Conservation (phyloP, 2,329 filamentous ascomycete species). For the Chaetomiaceae sp. region DNA sequence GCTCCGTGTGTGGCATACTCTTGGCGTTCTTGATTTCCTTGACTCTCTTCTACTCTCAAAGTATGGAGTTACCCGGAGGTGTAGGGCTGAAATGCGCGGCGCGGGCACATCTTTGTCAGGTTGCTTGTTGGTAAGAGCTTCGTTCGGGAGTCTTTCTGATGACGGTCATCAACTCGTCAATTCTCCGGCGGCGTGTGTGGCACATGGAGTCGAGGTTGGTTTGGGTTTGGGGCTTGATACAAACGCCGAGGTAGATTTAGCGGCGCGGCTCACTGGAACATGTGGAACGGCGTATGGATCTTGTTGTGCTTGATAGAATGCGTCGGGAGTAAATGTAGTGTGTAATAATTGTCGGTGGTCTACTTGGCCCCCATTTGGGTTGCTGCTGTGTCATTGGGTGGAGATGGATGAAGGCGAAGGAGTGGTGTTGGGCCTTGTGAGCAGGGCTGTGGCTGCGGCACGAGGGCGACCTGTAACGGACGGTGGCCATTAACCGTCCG, state of each 20-base stretch:
- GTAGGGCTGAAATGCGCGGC: neutral
- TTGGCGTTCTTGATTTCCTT: neutral
- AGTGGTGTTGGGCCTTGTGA: neutral
- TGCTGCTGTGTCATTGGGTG: no score
- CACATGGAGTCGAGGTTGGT: neutral
- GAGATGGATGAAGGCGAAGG: no score
- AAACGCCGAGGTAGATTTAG: no score
- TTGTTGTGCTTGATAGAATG: neutral
- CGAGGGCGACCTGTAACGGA: neutral
- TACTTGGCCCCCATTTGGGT: no score
- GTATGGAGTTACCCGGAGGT: neutral
- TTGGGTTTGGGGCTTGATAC: neutral
- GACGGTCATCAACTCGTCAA: no score
- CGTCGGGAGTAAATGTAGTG: no score
- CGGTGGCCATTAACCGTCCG: neutral
- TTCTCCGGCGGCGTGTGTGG: neutral
- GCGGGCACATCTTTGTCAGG: neutral
- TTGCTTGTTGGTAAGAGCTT: slow-evolving; percentile 8
- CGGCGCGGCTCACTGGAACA: no score
- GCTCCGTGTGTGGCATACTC: no score
- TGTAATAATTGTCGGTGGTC: no score
- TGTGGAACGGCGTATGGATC: no score
- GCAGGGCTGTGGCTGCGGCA: neutral
- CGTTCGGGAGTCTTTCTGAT: neutral
- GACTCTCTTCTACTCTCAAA: no score